Percentiles rank a stretch among this genome's conserved stretches.
phyloP scores from a whole-genome alignment of 2,329 filamentous ascomycete genomes.

The Arthrobotrys entomopaga region DNA sequence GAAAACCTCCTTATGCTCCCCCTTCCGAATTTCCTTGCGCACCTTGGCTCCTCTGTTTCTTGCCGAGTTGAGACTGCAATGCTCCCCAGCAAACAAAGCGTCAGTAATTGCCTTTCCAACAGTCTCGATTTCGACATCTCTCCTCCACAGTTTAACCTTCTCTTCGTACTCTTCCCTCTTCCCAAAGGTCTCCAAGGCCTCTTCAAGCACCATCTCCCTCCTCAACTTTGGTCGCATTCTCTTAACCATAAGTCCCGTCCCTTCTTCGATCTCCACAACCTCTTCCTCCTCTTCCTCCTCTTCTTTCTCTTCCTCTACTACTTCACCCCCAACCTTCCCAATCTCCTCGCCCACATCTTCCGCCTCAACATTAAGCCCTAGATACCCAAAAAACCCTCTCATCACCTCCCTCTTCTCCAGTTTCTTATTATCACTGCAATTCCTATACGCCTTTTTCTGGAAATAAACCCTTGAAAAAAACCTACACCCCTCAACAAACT shows the following conservation, averaged over 20 bases:
- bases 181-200: slow-evolving; percentile 68
- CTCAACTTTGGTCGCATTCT: slow-evolving; percentile 50
- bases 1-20: slow-evolving; percentile 63
- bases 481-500: slow-evolving; percentile 70
- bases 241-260: not conserved
- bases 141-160: slow-evolving; percentile 63
- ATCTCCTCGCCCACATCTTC: slow-evolving; percentile 17
- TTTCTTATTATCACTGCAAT: slow-evolving; percentile 57
- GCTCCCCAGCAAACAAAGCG: slow-evolving; percentile 58
- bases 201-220: slow-evolving; percentile 66
- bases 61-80: slow-evolving; percentile 60
- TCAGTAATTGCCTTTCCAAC: slow-evolving; percentile 66
- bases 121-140: slow-evolving; percentile 62
- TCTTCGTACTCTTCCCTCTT: slow-evolving; percentile 64
- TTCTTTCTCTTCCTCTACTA: slow-evolving; percentile 14
- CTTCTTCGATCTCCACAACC: not conserved
- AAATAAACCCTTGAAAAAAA: slow-evolving; percentile 68
- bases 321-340: slow-evolving; percentile 5
- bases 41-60: slow-evolving; percentile 63
- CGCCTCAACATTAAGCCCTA: slow-evolving; percentile 41
- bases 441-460: slow-evolving; percentile 46
- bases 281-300: slow-evolving; percentile 1
- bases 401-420: slow-evolving; percentile 58
- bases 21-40: slow-evolving; percentile 62
- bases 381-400: slow-evolving; percentile 59